Evolutionary conservation across 495 filamentous ascomycete species (phyloP).

Genomic region (Penicillium pancosmium): DNA sequence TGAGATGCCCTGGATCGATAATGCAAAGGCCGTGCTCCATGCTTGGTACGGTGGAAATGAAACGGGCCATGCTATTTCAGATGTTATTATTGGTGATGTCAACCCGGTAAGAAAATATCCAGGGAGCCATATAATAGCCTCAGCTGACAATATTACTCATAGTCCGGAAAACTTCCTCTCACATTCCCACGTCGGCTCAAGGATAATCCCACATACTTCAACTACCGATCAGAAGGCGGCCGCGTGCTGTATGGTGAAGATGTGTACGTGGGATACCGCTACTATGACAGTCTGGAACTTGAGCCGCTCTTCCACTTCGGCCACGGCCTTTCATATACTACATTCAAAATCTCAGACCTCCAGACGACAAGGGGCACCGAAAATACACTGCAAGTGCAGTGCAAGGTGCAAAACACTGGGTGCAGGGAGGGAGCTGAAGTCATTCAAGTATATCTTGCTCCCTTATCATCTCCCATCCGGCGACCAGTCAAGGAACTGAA

Average conservation of each 20-base stretch:
- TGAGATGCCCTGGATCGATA: slow-evolving; percentile 74
- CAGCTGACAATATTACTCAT: not conserved
- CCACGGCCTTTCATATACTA: slow-evolving; percentile 79
- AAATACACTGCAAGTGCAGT: not conserved
- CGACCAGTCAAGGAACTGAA: slow-evolving; percentile 27
- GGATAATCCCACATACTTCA: slow-evolving; percentile 71
- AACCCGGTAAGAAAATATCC: slow-evolving; percentile 39
- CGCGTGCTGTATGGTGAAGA: slow-evolving; percentile 74
- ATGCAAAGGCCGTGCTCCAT: slow-evolving; percentile 66
- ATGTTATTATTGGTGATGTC: slow-evolving; percentile 61
- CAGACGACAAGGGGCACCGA: slow-evolving; percentile 4
- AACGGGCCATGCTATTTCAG: slow-evolving; percentile 56
- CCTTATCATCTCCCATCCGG: slow-evolving; percentile 6
- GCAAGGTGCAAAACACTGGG: slow-evolving; percentile 15
- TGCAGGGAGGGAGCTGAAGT: not conserved
- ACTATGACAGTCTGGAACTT: slow-evolving; percentile 68
- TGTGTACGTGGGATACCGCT: slow-evolving; percentile 77
- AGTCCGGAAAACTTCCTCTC: slow-evolving; percentile 54
- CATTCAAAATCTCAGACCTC: slow-evolving; percentile 66
- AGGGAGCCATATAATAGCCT: not conserved
- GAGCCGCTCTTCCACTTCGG: slow-evolving; percentile 75
- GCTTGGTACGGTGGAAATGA: slow-evolving; percentile 71
- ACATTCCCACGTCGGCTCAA: slow-evolving; percentile 64
- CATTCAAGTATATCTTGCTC: not conserved
- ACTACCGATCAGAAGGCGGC: slow-evolving; percentile 71